Evolutionary conservation across 495 filamentous ascomycete species (phyloP).

Genomic region (Delitschia confertaspora): DNA sequence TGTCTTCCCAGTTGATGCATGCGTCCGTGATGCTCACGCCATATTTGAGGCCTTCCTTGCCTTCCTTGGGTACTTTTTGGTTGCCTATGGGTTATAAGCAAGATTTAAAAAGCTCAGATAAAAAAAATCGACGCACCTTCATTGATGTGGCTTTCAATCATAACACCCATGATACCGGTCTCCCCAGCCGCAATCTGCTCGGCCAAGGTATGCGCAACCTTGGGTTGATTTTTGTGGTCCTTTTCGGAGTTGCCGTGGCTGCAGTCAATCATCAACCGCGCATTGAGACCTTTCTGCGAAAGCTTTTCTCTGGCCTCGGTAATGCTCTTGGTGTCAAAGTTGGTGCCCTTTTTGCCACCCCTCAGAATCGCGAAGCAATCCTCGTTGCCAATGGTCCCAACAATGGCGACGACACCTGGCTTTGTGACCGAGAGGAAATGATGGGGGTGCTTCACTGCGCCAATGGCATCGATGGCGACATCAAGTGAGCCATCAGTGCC

Average conservation of each 20-base stretch:
- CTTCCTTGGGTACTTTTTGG: conserved; percentile 88
- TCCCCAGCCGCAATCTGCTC: conserved; percentile 82
- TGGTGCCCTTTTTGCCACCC: conserved; percentile 86
- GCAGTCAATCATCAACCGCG: conserved; percentile 95
- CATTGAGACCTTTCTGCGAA: conserved; percentile 52
- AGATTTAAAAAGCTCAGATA: not conserved
- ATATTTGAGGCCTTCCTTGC: conserved; percentile 81
- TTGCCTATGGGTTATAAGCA: conserved; percentile 45
- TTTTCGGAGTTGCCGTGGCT: conserved; percentile 94
- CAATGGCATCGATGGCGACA: conserved; percentile 94
- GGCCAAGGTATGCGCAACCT: conserved; percentile 73
- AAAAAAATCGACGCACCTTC: conserved; percentile 53
- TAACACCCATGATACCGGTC: conserved; percentile 86
- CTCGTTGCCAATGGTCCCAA: conserved; percentile 91
- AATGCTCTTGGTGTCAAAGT: conserved; percentile 85
- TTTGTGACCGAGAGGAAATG: conserved; percentile 99
- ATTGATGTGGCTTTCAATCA: conserved; percentile 97
- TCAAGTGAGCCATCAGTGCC: conserved; percentile 87
- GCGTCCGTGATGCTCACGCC: conserved; percentile 97
- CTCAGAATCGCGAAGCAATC: conserved; percentile 97
- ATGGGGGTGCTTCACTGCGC: conserved; percentile 83
- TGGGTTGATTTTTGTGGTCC: conserved; percentile 94
- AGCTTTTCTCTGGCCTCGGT: conserved; percentile 63
- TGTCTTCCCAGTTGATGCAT: conserved; percentile 92
- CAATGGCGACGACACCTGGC: conserved; percentile 91